Percentiles rank a stretch among this genome's conserved stretches.
These are phyloP conservation scores for Beauveria asiatica DNA, from an alignment of 2,329 filamentous ascomycete species.

Conservation along the genomic window DNA sequence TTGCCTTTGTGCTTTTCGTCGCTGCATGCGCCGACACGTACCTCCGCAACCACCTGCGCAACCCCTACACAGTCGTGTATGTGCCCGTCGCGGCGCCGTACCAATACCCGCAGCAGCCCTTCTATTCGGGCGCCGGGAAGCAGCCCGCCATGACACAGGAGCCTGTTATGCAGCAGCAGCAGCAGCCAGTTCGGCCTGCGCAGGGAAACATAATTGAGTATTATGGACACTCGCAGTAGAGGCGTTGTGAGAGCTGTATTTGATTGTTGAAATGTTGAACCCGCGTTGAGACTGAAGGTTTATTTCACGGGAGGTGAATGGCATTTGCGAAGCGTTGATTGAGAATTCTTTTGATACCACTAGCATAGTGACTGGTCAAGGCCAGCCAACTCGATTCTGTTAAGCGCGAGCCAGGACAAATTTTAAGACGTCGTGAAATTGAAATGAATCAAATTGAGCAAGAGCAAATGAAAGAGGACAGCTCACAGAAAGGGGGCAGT, in stretches of 20 bases:
- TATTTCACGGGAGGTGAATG: neutral
- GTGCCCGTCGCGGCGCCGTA: neutral
- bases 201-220: neutral
- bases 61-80: constrained; percentile 2
- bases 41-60: constrained; percentile 10
- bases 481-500: neutral
- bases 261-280: neutral
- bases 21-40: constrained; percentile 9
- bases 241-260: neutral
- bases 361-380: neutral
- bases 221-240: neutral
- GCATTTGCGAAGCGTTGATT: neutral
- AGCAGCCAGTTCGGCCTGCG: neutral
- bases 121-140: neutral
- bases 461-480: neutral
- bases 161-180: neutral
- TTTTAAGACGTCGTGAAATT: no score
- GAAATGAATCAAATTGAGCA: no score
- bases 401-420: neutral
- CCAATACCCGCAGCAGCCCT: neutral
- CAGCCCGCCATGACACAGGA: neutral
- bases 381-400: no score
- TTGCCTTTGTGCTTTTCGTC: constrained; percentile 3
- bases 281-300: no score
- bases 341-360: neutral